phyloP scores from a whole-genome alignment of 2,329 filamentous ascomycete species.

The Phialemoniopsis sp. region DNA sequence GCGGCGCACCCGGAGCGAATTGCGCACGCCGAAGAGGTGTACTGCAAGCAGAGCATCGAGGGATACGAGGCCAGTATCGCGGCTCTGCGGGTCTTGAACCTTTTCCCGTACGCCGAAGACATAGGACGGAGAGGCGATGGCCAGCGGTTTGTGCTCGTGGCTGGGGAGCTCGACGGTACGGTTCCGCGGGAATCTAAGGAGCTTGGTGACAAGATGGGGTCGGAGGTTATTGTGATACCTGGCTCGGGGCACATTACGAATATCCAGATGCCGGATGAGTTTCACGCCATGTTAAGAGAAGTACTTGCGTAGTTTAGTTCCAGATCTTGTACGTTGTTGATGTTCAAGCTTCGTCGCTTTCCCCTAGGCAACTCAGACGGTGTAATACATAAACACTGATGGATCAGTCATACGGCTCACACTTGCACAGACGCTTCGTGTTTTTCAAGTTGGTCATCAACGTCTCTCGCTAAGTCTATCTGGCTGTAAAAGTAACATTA shows the following conservation, averaged over 20 bases:
- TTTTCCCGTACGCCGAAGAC: background rate
- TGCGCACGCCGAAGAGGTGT: background rate
- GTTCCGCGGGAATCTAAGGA: background rate
- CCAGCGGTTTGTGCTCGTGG: background rate
- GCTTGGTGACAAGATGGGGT: background rate
- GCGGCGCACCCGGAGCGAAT: background rate
- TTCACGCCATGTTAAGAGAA: conserved; percentile 9
- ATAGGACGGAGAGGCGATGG: background rate
- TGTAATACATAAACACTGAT: no score
- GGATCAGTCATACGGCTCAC: no score
- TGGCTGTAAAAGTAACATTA: no score
- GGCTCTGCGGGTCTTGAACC: background rate
- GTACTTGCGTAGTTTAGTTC: conserved; percentile 45
- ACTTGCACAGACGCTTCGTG: no score
- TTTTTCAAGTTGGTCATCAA: no score
- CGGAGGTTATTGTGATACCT: background rate
- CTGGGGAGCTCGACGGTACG: background rate
- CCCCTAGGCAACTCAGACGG: no score
- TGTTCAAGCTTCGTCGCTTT: no score
- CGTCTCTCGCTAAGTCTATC: no score
- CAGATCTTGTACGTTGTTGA: no score
- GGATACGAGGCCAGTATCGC: conserved; percentile 1
- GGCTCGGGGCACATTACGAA: background rate
- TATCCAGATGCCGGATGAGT: background rate
- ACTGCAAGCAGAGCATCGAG: background rate